Evolutionary conservation across 2,329 filamentous ascomycete species (phyloP).

Genomic region (Nemania serpens): DNA sequence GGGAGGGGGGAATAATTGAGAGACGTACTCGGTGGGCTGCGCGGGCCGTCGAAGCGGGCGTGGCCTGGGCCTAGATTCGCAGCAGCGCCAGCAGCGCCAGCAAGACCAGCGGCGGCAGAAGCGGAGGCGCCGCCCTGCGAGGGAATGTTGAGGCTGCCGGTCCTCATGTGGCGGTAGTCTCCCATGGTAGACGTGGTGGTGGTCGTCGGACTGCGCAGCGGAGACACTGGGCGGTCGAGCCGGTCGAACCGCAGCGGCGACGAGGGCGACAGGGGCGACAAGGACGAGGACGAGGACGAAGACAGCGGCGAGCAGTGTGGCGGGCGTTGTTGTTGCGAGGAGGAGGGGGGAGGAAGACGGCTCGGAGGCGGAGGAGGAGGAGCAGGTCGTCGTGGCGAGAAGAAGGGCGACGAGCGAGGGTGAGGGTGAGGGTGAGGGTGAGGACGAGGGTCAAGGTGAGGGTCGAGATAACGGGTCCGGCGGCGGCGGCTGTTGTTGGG

Average conservation of each 20-base stretch:
- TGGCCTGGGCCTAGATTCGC: slow-evolving; percentile 28
- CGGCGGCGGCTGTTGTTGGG: slow-evolving; percentile 6
- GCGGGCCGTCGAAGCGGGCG: slow-evolving; percentile 60
- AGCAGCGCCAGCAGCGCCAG: slow-evolving; percentile 38
- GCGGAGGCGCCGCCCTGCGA: slow-evolving; percentile 44
- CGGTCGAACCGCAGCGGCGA: slow-evolving; percentile 28
- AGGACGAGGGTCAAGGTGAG: slow-evolving; percentile 18
- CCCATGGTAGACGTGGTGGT: slow-evolving; percentile 45
- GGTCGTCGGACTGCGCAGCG: slow-evolving; percentile 17
- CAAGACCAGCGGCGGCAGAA: slow-evolving; percentile 29
- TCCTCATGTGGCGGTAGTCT: slow-evolving; percentile 62
- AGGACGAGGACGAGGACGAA: background rate
- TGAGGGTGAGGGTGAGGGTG: background rate
- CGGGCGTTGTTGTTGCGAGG: slow-evolving; percentile 5
- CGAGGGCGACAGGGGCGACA: slow-evolving; percentile 2
- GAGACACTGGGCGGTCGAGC: slow-evolving; percentile 25
- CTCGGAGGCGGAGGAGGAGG: too few species aligned
- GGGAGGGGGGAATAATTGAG: background rate
- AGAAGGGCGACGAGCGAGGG: too few species aligned
- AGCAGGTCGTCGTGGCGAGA: slow-evolving; percentile 1
- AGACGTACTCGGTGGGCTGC: slow-evolving; percentile 66
- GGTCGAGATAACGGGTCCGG: slow-evolving; percentile 20
- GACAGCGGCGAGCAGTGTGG: slow-evolving; percentile 1
- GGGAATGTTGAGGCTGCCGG: slow-evolving; percentile 61
- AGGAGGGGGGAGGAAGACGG: slow-evolving; percentile 4